Base-by-base conservation (phyloP, 306 rosid genomes). In the Pterocarpus macrocarpus region DNA sequence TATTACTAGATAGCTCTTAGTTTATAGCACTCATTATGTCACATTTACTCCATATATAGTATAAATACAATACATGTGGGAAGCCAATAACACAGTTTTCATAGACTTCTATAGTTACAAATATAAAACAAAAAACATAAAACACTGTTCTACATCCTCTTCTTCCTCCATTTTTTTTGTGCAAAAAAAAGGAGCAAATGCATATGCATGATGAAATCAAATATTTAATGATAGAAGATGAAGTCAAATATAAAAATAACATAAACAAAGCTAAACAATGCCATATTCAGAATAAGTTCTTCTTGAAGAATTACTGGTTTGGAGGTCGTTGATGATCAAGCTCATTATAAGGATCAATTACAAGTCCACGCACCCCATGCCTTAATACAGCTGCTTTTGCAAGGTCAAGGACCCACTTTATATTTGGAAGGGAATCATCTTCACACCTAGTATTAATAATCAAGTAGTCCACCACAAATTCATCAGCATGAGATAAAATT, bases 271-370 rank as follows among this genome's bases (percentile, higher is more conserved):
- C 17, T 43, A 10, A 39, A 36, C 44, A 36, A 77, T 66, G 16
- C 39, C 44, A 80, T 65, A 7, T 70, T 22, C 44, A 56, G 61
- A 63, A 81, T 59, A 64, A 67, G 74, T 2, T 43, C 62, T 39
- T 22, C 28, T 0, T 39, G 81, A 83, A 76, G 57, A 85, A 88
- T 95, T 88, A 95, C 99, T 91, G 97, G 85, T 64, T 91, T 28
- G 90, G 15, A 88, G 91, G 85, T 38, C 99, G 97, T 86, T 93
- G 99, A 86, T 93, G 99, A 86, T 95, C 97, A 36, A 95, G 97
- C 90, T 95, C 99, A 10, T 95, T 95, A 82, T 95, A 93, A 82
- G 99, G 99, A 89, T 95, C 99, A 83, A 95, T 95, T 83, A 95
- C 97, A 79, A 95, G 97, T 71, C 99, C 99, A 68, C 90, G 92